A percentile compares a stretch with the other conserved stretches of the same genome.
Evolutionary conservation across 2,329 filamentous ascomycete genomes (phyloP).

Genomic region (Alternaria hordeiaustralica): DNA sequence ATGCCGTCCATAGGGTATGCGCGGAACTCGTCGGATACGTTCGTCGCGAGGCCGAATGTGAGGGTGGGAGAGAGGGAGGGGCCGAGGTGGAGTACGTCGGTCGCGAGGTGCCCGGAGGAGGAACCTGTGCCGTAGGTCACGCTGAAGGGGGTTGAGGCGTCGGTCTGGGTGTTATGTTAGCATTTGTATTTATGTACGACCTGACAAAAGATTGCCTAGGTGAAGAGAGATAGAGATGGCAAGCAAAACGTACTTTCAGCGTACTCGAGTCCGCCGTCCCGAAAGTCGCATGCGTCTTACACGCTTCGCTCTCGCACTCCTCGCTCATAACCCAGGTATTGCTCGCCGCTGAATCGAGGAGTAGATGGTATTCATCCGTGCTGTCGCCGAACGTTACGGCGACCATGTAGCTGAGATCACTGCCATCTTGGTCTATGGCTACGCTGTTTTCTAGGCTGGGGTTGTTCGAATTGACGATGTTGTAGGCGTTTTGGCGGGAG

Average conservation of each 20-base stretch:
- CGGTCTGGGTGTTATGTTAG: slow-evolving; percentile 43
- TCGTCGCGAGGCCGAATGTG: slow-evolving; percentile 74
- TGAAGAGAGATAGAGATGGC: not conserved
- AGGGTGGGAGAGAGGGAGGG: slow-evolving; percentile 68
- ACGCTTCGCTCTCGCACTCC: slow-evolving; percentile 70
- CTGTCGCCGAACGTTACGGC: slow-evolving; percentile 58
- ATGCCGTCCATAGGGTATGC: slow-evolving; percentile 89
- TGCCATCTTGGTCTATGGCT: slow-evolving; percentile 61
- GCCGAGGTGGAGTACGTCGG: slow-evolving; percentile 72
- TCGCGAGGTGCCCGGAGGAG: slow-evolving; percentile 70
- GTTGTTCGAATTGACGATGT: slow-evolving; percentile 45
- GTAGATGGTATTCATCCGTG: slow-evolving; percentile 59
- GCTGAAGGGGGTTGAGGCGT: slow-evolving; percentile 60
- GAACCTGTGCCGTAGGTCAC: slow-evolving; percentile 80
- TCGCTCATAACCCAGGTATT: slow-evolving; percentile 86
- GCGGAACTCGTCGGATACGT: slow-evolving; percentile 75
- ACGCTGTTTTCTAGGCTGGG: slow-evolving; percentile 53
- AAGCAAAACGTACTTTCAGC: slow-evolving; percentile 50
- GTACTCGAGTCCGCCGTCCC: slow-evolving; percentile 70
- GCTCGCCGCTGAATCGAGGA: slow-evolving; percentile 62
- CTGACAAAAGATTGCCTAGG: too few species aligned
- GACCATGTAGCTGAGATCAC: slow-evolving; percentile 62
- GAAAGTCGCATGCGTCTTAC: slow-evolving; percentile 73
- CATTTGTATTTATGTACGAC: too few species aligned
- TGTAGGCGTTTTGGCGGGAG: slow-evolving; percentile 57